Percentiles rank a stretch among this genome's conserved stretches.
These are phyloP conservation scores for Cyclotella sp. DNA, from an alignment of 108 stramenopile species.

Conservation along the genomic window DNA sequence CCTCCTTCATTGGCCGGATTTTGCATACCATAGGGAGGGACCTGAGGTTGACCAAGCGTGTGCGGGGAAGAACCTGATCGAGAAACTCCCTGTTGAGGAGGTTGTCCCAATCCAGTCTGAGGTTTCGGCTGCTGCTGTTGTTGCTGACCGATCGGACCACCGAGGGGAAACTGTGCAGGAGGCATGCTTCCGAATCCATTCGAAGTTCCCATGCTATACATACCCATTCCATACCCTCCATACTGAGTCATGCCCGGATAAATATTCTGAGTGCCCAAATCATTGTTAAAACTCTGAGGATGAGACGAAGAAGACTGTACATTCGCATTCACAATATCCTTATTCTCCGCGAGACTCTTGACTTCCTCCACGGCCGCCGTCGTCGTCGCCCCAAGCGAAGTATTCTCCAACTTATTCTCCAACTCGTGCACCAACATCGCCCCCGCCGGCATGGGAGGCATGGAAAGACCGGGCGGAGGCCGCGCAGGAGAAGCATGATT, in stretches of 20 bases:
- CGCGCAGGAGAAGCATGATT: slow-evolving; percentile 76
- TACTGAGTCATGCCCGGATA: slow-evolving; percentile 61
- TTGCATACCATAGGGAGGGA: slow-evolving; percentile 47
- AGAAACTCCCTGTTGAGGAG: slow-evolving; percentile 14
- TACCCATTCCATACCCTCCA: slow-evolving; percentile 69
- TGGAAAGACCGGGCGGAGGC: slow-evolving; percentile 87
- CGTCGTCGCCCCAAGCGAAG: slow-evolving; percentile 50
- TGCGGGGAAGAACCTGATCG: slow-evolving; percentile 15
- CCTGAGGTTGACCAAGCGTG: slow-evolving; percentile 29
- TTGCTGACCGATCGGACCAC: slow-evolving; percentile 60
- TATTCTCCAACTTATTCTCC: slow-evolving; percentile 78
- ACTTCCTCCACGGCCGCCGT: neutral
- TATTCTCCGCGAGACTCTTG: slow-evolving; percentile 24
- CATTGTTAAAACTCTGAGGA: slow-evolving; percentile 42
- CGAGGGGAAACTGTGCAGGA: slow-evolving; percentile 57
- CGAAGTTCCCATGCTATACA: slow-evolving; percentile 49
- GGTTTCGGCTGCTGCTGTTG: slow-evolving; percentile 66
- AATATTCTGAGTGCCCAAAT: slow-evolving; percentile 23
- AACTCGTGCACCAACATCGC: slow-evolving; percentile 85
- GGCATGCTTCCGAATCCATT: slow-evolving; percentile 45
- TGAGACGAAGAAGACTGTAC: slow-evolving; percentile 34
- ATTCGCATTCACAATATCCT: neutral
- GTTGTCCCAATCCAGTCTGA: slow-evolving; percentile 15
- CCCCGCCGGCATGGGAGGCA: slow-evolving; percentile 88
- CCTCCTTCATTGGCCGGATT: slow-evolving; percentile 34